Conservation (phyloP, 2,329 filamentous ascomycete genomes). For the Rhynchosporium secalis region DNA sequence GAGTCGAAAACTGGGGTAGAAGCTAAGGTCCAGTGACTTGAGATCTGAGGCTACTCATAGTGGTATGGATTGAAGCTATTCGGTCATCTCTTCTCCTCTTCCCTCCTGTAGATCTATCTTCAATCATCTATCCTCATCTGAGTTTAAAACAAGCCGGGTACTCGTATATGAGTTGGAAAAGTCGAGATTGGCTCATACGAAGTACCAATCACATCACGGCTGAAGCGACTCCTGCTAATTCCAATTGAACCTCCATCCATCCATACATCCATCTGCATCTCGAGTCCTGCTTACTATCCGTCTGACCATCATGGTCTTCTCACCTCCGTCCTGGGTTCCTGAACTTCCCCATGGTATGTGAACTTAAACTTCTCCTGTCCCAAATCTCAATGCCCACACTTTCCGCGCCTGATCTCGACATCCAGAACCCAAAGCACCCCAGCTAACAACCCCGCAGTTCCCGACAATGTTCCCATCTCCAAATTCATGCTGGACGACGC, state of each 20-base stretch:
- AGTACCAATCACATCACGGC: not conserved
- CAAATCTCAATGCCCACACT: not conserved
- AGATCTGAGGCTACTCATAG: too few relatives aligned
- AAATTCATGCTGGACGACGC: constrained; percentile 76
- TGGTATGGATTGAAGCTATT: too few relatives aligned
- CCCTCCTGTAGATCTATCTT: too few relatives aligned
- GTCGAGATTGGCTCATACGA: too few relatives aligned
- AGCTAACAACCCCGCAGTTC: constrained; percentile 2
- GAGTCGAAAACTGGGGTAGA: too few relatives aligned
- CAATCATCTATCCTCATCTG: too few relatives aligned
- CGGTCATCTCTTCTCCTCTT: too few relatives aligned
- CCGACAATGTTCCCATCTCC: constrained; percentile 68
- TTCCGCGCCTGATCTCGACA: too few relatives aligned
- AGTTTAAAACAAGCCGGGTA: too few relatives aligned
- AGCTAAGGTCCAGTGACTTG: too few relatives aligned
- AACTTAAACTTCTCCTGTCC: not conserved
- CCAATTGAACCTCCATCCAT: not conserved
- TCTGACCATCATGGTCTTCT: constrained; percentile 46
- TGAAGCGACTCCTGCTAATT: not conserved
- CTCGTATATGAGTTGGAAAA: too few relatives aligned
- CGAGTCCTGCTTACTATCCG: constrained; percentile 11
- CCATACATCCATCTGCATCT: not conserved
- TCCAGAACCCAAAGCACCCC: not conserved
- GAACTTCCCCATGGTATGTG: constrained; percentile 55
- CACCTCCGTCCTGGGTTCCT: constrained; percentile 61